Evolutionary conservation across 1,139 yeast genomes (phyloP).

Genomic region (Candida anutae): DNA sequence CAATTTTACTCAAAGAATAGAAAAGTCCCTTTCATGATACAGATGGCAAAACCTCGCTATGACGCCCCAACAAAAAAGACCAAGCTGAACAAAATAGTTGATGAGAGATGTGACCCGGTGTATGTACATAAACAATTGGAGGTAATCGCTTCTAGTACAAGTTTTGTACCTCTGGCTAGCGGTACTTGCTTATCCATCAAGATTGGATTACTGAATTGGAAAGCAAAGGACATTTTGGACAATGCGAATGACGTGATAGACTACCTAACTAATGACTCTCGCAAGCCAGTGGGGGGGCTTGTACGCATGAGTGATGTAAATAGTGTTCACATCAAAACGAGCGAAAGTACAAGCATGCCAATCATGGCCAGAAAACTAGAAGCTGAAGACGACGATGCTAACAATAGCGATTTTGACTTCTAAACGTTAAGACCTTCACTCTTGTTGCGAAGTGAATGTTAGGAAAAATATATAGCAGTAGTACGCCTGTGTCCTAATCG

Average conservation of each 20-base stretch:
- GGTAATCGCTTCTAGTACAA: slow-evolving; percentile 54
- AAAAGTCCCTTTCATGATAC: slow-evolving; percentile 58
- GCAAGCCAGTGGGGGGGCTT: slow-evolving; percentile 54
- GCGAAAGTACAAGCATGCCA: slow-evolving; percentile 55
- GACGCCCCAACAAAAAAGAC: slow-evolving; percentile 25
- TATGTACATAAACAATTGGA: slow-evolving; percentile 55
- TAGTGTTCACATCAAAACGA: slow-evolving; percentile 52
- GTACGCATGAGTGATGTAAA: slow-evolving; percentile 36
- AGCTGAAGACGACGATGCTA: slow-evolving; percentile 7
- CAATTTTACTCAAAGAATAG: slow-evolving; percentile 51
- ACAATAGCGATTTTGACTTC: slow-evolving; percentile 25
- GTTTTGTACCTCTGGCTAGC: slow-evolving; percentile 50
- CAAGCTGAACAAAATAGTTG: slow-evolving; percentile 35
- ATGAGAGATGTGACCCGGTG: slow-evolving; percentile 51
- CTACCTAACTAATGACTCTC: slow-evolving; percentile 41
- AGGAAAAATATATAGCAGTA: too few relatives aligned
- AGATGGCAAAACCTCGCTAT: slow-evolving; percentile 49
- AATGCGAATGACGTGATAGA: slow-evolving; percentile 50
- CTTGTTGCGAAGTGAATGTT: too few relatives aligned
- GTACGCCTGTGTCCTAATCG: too few relatives aligned
- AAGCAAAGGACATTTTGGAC: slow-evolving; percentile 32
- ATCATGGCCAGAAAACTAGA: slow-evolving; percentile 13
- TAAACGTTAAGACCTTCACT: too few relatives aligned
- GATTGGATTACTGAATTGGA: slow-evolving; percentile 47
- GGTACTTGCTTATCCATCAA: slow-evolving; percentile 45